A percentile compares a stretch with the other conserved stretches of the same genome.
These are phyloP conservation scores for Ehretia macrophylla DNA, from an alignment of 257 asterid species.

Conservation along the genomic window DNA sequence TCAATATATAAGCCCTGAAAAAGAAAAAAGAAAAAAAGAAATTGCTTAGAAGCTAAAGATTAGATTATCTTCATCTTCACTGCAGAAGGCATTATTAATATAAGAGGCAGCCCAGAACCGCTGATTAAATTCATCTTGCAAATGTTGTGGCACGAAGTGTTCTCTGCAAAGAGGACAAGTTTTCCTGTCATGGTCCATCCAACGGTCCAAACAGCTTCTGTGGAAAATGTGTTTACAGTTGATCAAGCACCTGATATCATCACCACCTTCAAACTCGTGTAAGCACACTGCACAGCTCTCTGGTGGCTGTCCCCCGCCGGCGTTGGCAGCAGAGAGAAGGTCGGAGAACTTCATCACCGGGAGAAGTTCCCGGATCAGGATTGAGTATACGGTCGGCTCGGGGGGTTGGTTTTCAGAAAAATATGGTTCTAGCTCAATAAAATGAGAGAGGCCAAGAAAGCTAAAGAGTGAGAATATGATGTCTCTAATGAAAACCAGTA, in stretches of 20 bases:
- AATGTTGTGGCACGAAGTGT: slow-evolving; percentile 22
- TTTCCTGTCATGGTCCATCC: slow-evolving; percentile 25
- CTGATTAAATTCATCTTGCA: slow-evolving; percentile 20
- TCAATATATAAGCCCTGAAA: too few species aligned
- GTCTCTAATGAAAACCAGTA: slow-evolving; percentile 15
- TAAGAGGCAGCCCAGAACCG: slow-evolving; percentile 22
- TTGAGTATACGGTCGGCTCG: slow-evolving; percentile 23
- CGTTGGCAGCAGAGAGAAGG: slow-evolving; percentile 5
- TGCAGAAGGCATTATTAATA: not conserved
- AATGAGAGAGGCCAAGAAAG: too few species aligned
- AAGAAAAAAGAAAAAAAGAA: too few species aligned
- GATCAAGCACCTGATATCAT: too few species aligned
- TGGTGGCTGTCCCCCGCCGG: slow-evolving; percentile 9
- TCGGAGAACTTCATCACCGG: too few species aligned
- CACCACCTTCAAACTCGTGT: slow-evolving; percentile 31
- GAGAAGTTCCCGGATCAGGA: slow-evolving; percentile 26
- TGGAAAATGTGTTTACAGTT: too few species aligned
- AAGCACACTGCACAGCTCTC: slow-evolving; percentile 29
- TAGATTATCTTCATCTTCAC: slow-evolving; percentile 6
- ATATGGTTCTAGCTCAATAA: slow-evolving; percentile 18
- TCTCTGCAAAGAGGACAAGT: slow-evolving; percentile 34
- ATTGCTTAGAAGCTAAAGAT: not conserved
- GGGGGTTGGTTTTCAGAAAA: slow-evolving; percentile 14
- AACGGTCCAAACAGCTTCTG: too few species aligned
- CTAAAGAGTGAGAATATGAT: slow-evolving; percentile 10